Evolutionary conservation across 495 filamentous ascomycete species (phyloP).

Genomic region (Cryomyces antarcticus): DNA sequence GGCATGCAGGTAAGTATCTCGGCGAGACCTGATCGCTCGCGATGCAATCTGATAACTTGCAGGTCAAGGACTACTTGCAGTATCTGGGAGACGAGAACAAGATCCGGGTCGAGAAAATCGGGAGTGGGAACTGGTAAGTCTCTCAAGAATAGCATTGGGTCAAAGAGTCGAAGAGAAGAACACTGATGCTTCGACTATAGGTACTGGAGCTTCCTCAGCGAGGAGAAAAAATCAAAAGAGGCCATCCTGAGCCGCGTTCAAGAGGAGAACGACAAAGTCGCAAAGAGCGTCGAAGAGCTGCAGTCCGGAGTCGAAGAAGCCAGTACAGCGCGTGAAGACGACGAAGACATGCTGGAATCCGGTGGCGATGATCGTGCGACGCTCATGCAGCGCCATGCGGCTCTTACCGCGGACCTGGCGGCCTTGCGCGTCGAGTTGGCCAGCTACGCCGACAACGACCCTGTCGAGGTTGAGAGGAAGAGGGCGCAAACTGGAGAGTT

Average conservation of each 20-base stretch:
- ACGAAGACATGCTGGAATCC: constrained; percentile 19
- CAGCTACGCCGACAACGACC: constrained; percentile 30
- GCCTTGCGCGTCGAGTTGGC: constrained; percentile 23
- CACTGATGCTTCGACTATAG: too few species aligned
- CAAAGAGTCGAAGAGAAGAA: too few species aligned
- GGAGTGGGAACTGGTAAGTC: constrained; percentile 47
- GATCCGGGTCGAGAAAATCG: constrained; percentile 60
- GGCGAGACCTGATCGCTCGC: constrained; percentile 16
- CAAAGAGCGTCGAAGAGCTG: constrained; percentile 17
- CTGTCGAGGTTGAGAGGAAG: constrained; percentile 29
- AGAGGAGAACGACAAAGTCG: constrained; percentile 32
- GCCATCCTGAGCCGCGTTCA: constrained; percentile 26
- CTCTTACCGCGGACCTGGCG: constrained; percentile 19
- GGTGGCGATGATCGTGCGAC: constrained; percentile 12
- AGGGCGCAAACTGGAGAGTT: constrained; percentile 26
- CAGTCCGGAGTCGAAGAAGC: constrained; percentile 24
- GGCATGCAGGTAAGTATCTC: constrained; percentile 26
- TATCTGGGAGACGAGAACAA: constrained; percentile 40
- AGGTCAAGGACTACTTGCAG: constrained; percentile 41
- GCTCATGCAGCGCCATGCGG: constrained; percentile 11
- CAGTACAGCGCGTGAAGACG: constrained; percentile 21
- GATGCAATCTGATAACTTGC: neutral
- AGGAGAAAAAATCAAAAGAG: constrained; percentile 35
- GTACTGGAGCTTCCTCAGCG: constrained; percentile 53
- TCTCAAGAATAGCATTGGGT: too few species aligned